A percentile compares a stretch with the other conserved stretches of the same genome.
Conservation (phyloP, 768 basidiomycete genomes). For the Psilocybe subaeruginosa region DNA sequence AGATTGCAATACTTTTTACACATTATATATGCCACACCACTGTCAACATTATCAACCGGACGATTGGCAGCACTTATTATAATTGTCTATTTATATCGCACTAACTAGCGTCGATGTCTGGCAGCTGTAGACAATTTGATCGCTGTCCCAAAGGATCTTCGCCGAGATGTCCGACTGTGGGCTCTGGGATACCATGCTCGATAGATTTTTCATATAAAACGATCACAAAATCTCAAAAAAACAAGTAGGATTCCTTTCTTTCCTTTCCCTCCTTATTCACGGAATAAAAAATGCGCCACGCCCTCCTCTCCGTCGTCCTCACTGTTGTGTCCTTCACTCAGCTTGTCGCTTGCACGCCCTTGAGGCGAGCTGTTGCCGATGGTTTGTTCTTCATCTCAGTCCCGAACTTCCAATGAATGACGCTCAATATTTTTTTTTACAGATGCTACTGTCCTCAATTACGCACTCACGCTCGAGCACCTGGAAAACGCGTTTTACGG, state of each 20-base stretch:
- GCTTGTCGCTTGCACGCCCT: not conserved
- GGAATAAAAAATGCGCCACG: not conserved
- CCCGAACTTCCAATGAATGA: too few relatives aligned
- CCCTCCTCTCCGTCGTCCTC: not conserved
- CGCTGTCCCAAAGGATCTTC: not conserved
- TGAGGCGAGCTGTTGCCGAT: not conserved
- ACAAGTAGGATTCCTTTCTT: not conserved
- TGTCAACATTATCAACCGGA: not conserved
- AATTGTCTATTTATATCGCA: not conserved
- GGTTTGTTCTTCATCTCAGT: not conserved
- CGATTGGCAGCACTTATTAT: too few relatives aligned
- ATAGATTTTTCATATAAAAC: not conserved
- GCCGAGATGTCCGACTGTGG: not conserved
- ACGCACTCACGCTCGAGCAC: conserved; percentile 50
- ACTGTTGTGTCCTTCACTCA: not conserved
- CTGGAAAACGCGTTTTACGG: conserved; percentile 52
- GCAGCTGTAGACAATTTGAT: not conserved
- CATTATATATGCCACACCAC: too few relatives aligned
- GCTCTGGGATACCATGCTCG: not conserved
- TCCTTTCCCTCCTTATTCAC: not conserved
- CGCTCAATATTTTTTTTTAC: not conserved
- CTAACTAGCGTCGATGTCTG: not conserved
- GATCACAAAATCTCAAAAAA: not conserved
- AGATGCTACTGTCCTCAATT: conserved; percentile 38
- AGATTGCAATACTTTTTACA: too few relatives aligned